Percentiles rank a stretch among this genome's conserved stretches.
Conservation (phyloP, 495 filamentous ascomycete species). For the Penicillium paradoxum region DNA sequence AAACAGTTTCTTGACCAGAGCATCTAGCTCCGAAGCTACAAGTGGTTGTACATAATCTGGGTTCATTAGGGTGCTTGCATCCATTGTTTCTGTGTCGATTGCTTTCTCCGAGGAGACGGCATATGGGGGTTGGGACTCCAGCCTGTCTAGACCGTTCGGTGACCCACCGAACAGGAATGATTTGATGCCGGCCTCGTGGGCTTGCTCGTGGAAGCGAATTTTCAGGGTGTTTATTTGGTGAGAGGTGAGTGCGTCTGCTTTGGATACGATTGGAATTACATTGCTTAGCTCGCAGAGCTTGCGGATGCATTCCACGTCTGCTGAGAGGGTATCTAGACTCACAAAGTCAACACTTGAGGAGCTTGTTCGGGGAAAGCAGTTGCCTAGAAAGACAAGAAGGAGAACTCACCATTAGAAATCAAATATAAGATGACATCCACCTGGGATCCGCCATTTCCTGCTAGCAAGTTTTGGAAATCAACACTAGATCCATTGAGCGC, state of each 20-base stretch:
- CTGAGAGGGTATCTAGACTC: slow-evolving; percentile 57
- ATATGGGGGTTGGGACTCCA: slow-evolving; percentile 50
- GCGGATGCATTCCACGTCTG: slow-evolving; percentile 72
- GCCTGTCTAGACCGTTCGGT: slow-evolving; percentile 21
- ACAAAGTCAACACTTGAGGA: background rate
- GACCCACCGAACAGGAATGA: slow-evolving; percentile 61
- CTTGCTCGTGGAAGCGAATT: slow-evolving; percentile 45
- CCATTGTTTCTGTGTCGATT: slow-evolving; percentile 83
- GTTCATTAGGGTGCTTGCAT: slow-evolving; percentile 91
- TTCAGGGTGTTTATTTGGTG: slow-evolving; percentile 60
- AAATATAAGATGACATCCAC: slow-evolving; percentile 88
- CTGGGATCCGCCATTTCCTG: slow-evolving; percentile 80
- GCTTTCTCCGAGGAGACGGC: slow-evolving; percentile 75
- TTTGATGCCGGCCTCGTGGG: slow-evolving; percentile 56
- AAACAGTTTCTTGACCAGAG: slow-evolving; percentile 70
- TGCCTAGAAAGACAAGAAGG: too few species aligned
- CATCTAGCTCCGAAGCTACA: slow-evolving; percentile 65
- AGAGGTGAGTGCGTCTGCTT: slow-evolving; percentile 62
- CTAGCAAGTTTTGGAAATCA: slow-evolving; percentile 74
- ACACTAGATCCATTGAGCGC: slow-evolving; percentile 56
- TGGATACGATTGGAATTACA: slow-evolving; percentile 78
- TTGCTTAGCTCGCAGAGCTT: slow-evolving; percentile 76
- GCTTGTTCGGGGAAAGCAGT: background rate
- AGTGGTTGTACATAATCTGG: slow-evolving; percentile 89
- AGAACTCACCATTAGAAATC: slow-evolving; percentile 62